These are phyloP conservation scores for Stylosanthes scabra DNA, from an alignment of 331 rosid species.

Conservation along the genomic window DNA sequence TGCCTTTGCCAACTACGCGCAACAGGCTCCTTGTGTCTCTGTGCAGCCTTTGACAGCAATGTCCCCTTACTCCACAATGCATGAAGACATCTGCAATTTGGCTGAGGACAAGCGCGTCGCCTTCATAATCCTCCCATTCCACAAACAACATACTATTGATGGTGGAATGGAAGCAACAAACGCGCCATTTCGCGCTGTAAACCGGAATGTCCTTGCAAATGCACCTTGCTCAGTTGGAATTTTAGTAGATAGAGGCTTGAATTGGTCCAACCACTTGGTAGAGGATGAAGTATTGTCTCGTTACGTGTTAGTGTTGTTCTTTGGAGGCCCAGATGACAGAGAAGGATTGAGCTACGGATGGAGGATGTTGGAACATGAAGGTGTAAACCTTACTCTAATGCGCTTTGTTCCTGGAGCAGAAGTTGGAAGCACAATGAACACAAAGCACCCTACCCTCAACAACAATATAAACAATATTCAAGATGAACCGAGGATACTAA, in stretches of 20 bases:
- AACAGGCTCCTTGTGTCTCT: slow-evolving; percentile 51
- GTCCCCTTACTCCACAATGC: slow-evolving; percentile 94
- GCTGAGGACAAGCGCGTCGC: slow-evolving; percentile 86
- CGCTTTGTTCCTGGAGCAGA: slow-evolving; percentile 59
- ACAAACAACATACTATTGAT: slow-evolving; percentile 84
- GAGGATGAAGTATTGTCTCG: slow-evolving; percentile 52
- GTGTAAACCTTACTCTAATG: slow-evolving; percentile 62
- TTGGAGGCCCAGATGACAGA: slow-evolving; percentile 91
- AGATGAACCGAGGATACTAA: slow-evolving; percentile 5
- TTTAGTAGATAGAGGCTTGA: slow-evolving; percentile 82
- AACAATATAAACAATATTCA: neutral
- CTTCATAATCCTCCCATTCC: slow-evolving; percentile 80
- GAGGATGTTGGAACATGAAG: slow-evolving; percentile 78
- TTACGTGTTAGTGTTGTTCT: slow-evolving; percentile 62
- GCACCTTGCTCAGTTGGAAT: slow-evolving; percentile 93
- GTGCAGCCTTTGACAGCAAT: slow-evolving; percentile 81
- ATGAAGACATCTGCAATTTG: slow-evolving; percentile 77
- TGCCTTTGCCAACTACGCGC: slow-evolving; percentile 79
- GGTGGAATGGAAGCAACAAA: slow-evolving; percentile 89
- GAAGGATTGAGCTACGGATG: slow-evolving; percentile 79
- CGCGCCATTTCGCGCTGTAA: slow-evolving; percentile 60
- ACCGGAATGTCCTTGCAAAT: slow-evolving; percentile 64
- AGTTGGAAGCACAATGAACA: neutral
- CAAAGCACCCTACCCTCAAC: neutral
- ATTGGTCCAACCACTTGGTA: slow-evolving; percentile 43